Base-by-base conservation (phyloP, 176 grass and related monocot species). In the Triticum urartu region DNA sequence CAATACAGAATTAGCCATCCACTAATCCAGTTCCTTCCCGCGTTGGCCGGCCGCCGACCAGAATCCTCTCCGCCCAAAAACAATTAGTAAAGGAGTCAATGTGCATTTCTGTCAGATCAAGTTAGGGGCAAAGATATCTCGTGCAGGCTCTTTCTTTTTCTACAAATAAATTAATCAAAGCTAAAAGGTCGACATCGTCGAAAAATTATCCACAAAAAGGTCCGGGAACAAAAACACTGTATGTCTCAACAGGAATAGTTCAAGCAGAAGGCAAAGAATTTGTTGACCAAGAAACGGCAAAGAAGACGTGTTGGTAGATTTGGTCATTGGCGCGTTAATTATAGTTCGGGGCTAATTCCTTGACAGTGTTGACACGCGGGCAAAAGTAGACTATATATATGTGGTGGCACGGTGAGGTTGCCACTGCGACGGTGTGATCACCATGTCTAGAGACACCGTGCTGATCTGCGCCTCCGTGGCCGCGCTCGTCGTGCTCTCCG, bases 71-170 rank as follows among this genome's bases (percentile, higher is more conserved):
- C 50, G 2, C 15, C 50, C 1, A 6, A 54, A 54, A 6, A 36
- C 35, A 1, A 36, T 36, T 13, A 38, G 36, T 38, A 38, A 38
- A 50, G 3, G 47, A 17, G 48, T 52, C 48, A 52, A 52, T 17
- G 4, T 54, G 15, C 50, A 54, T 54, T 18, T 24, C 75, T 71
- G 84, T 32, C 75, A 61, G 15, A 68, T 71, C 21, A 81, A 87
- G 77, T 38, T 52, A 81, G 77, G 48, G 56, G 18, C 17, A 6
- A 36, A 36, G 68, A 36, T 18, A 63, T 47, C 3, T 73, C 50
- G 36, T 36, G 35, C 35, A 36, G 5, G 35, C 35, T 25, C 21
- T 40, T 9, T 3, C 24, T 5, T 43, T 56, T 11, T 34, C n/a
- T 11, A 12, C 11, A 5, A 12, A 47, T 13, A 47, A 47, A 47